phyloP scores from a whole-genome alignment of 2,329 filamentous ascomycete species.

The Trichoderma breve region DNA sequence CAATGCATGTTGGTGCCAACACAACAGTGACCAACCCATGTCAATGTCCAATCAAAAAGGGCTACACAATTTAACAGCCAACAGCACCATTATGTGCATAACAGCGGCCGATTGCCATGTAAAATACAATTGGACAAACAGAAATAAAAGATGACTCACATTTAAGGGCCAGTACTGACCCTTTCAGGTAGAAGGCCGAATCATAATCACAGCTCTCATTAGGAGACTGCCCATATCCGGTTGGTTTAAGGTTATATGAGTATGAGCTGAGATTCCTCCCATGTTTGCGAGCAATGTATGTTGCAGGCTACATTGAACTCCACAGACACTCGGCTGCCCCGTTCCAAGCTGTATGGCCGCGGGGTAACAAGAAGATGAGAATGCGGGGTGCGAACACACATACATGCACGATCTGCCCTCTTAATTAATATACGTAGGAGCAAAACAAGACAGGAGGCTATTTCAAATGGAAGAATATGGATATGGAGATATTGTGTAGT shows the following conservation, averaged over 20 bases:
- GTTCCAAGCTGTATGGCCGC: too few species aligned
- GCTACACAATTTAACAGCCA: not conserved
- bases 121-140: not conserved
- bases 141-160: not conserved
- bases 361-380: too few species aligned
- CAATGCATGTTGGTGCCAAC: not conserved
- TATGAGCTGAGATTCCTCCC: not conserved
- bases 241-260: not conserved
- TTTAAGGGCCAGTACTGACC: not conserved
- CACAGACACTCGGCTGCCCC: too few species aligned
- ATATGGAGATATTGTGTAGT: too few species aligned
- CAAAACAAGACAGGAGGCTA: too few species aligned
- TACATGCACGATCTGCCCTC: too few species aligned
- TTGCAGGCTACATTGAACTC: too few species aligned
- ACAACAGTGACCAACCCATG: not conserved
- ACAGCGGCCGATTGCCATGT: not conserved
- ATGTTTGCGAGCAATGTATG: not conserved
- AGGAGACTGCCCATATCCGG: not conserved
- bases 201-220: not conserved
- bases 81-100: not conserved
- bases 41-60: not conserved
- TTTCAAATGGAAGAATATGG: too few species aligned
- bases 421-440: too few species aligned
- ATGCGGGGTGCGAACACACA: too few species aligned
- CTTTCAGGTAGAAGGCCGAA: not conserved